Conservation (phyloP, 345 rosid genomes). For the Kandelia obovata region DNA sequence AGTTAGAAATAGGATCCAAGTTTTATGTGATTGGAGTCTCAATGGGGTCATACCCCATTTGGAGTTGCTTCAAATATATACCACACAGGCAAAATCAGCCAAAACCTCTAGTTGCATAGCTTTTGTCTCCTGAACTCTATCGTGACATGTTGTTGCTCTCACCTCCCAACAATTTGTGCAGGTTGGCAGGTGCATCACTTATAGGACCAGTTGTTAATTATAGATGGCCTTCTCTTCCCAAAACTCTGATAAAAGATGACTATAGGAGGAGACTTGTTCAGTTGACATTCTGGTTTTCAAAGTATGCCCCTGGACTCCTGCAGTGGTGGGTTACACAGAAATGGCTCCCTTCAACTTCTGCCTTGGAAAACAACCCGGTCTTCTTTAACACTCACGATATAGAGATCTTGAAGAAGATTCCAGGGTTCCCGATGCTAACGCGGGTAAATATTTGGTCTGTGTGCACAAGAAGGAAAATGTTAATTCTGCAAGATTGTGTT, state of each 20-base stretch:
- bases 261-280: constrained; percentile 52
- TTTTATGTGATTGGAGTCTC: constrained; percentile 81
- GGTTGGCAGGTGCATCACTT: constrained; percentile 75
- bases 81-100: constrained; percentile 62
- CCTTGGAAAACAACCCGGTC: constrained; percentile 49
- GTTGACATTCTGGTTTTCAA: constrained; percentile 53
- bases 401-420: constrained; percentile 51
- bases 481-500: too few species aligned
- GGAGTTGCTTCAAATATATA: constrained; percentile 84
- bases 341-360: constrained; percentile 52
- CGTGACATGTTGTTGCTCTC: constrained; percentile 9
- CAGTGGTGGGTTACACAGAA: constrained; percentile 78
- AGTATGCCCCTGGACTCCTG: constrained; percentile 57
- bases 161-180: constrained; percentile 27
- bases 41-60: constrained; percentile 79
- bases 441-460: constrained; percentile 41
- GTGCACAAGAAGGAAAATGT: background rate
- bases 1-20: constrained; percentile 52
- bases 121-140: constrained; percentile 2
- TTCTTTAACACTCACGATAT: constrained; percentile 65
- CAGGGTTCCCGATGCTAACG: constrained; percentile 84
- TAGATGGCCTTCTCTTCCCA: constrained; percentile 77
- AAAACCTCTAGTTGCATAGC: background rate
- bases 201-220: constrained; percentile 70
- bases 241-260: constrained; percentile 46